Evolutionary conservation across 2,329 filamentous ascomycete species (phyloP).

Genomic region (Talaromyces sp.): DNA sequence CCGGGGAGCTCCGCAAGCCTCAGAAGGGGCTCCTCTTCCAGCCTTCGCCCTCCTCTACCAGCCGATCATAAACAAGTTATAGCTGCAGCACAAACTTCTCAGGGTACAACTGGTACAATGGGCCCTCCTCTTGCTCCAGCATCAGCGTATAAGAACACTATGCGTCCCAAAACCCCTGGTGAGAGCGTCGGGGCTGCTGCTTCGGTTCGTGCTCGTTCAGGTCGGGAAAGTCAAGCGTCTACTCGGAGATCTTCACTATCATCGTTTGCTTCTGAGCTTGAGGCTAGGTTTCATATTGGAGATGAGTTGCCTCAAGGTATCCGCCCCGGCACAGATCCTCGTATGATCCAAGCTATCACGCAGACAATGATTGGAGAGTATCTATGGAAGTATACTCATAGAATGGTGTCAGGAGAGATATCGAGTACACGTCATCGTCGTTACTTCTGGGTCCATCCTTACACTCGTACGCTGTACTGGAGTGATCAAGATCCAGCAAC

Average conservation of each 20-base stretch:
- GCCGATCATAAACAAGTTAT: slow-evolving; percentile 80
- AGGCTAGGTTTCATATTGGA: slow-evolving; percentile 78
- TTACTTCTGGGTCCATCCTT: slow-evolving; percentile 99
- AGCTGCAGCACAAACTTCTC: slow-evolving; percentile 62
- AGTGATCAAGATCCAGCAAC: slow-evolving; percentile 81
- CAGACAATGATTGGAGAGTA: slow-evolving; percentile 99
- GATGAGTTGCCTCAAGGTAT: slow-evolving; percentile 58
- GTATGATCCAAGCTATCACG: slow-evolving; percentile 98
- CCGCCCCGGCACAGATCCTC: slow-evolving; percentile 75
- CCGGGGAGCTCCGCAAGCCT: slow-evolving; percentile 73
- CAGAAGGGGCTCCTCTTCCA: slow-evolving; percentile 42
- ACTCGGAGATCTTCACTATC: slow-evolving; percentile 78
- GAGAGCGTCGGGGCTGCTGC: slow-evolving; percentile 6
- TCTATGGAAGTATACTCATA: slow-evolving; percentile 98
- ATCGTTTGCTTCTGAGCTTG: slow-evolving; percentile 91
- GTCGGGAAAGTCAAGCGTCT: slow-evolving; percentile 46
- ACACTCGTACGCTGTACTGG: slow-evolving; percentile 96
- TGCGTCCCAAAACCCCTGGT: slow-evolving; percentile 36
- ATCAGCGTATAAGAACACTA: slow-evolving; percentile 62
- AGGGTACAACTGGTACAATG: slow-evolving; percentile 57
- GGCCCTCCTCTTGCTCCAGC: slow-evolving; percentile 80
- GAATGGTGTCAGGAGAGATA: slow-evolving; percentile 81
- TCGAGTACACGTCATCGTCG: slow-evolving; percentile 86
- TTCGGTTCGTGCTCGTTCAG: slow-evolving; percentile 18
- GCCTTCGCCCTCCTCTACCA: slow-evolving; percentile 69